These are phyloP conservation scores for Candida dendrica DNA, from an alignment of 805 yeast genomes.

Conservation along the genomic window DNA sequence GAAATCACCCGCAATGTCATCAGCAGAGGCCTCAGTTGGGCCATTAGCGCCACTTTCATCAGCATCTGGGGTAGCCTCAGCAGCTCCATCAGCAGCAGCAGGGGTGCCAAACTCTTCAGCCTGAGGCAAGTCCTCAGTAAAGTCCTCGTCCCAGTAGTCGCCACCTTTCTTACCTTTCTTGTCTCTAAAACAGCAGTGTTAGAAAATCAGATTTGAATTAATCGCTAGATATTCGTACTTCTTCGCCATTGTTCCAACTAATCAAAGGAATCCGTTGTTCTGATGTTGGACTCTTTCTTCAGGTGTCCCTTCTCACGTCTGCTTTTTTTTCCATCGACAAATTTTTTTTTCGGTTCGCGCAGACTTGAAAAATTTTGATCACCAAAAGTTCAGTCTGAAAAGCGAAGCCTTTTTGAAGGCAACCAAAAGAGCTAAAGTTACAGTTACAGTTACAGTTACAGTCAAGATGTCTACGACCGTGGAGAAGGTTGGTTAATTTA, in stretches of 20 bases:
- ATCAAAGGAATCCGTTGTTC: not conserved
- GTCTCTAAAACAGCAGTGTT: constrained; percentile 25
- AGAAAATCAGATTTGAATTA: no score
- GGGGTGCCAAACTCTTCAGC: constrained; percentile 48
- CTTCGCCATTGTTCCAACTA: constrained; percentile 1
- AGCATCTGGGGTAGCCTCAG: constrained; percentile 17
- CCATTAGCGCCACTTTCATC: constrained; percentile 12
- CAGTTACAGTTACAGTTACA: not conserved
- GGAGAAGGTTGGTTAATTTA: constrained; percentile 32
- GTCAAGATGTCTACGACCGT: constrained; percentile 54
- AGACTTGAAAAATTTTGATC: not conserved
- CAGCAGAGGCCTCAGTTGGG: constrained; percentile 26
- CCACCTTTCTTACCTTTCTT: constrained; percentile 63
- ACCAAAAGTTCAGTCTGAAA: not conserved
- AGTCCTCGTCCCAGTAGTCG: constrained; percentile 77
- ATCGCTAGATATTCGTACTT: not conserved
- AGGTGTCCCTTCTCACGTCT: no score
- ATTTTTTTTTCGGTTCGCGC: constrained; percentile 1
- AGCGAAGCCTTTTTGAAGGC: not conserved
- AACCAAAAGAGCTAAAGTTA: not conserved
- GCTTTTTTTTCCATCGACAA: not conserved
- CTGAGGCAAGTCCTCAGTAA: constrained; percentile 41
- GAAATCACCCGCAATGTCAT: constrained; percentile 57
- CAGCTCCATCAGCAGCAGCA: constrained; percentile 6
- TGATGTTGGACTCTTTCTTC: not conserved